Conservation (phyloP, 2,329 filamentous ascomycete genomes). For the Colletotrichum falcatum region DNA sequence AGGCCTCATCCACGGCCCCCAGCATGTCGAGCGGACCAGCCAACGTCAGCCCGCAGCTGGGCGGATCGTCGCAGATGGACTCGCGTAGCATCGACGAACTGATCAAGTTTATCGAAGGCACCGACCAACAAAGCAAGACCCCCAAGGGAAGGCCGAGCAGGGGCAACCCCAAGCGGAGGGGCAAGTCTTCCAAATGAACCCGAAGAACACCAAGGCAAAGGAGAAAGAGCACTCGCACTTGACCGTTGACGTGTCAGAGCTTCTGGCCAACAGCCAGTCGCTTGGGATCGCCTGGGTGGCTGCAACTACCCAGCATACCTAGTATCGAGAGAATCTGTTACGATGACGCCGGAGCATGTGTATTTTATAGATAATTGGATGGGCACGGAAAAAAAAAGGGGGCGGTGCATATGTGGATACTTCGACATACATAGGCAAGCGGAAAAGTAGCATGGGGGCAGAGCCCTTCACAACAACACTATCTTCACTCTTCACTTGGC, state of each 20-base stretch:
- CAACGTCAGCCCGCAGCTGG: conserved; percentile 35
- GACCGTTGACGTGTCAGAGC: background rate
- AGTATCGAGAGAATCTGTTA: background rate
- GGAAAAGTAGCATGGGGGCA: conserved; percentile 17
- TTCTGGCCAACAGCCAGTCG: background rate
- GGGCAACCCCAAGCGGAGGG: conserved; percentile 68
- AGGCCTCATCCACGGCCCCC: conserved; percentile 51
- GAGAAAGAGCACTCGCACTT: background rate
- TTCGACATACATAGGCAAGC: conserved; percentile 9
- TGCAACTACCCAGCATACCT: background rate
- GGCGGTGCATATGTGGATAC: conserved; percentile 25
- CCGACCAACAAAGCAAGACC: conserved; percentile 62
- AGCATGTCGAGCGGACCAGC: conserved; percentile 43
- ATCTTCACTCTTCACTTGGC: conserved; percentile 32
- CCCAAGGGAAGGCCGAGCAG: conserved; percentile 68
- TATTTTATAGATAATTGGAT: conserved; percentile 29
- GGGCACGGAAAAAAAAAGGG: conserved; percentile 3
- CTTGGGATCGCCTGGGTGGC: background rate
- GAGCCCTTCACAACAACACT: conserved; percentile 26
- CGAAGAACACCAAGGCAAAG: background rate
- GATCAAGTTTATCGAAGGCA: conserved; percentile 92
- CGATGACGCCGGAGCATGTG: conserved; percentile 18
- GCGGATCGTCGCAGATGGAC: conserved; percentile 64
- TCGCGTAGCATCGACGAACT: conserved; percentile 92
- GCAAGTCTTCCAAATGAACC: conserved; percentile 44